Conservation (phyloP, 202 grass and related monocot species). For the Sporobolus alterniflorus region DNA sequence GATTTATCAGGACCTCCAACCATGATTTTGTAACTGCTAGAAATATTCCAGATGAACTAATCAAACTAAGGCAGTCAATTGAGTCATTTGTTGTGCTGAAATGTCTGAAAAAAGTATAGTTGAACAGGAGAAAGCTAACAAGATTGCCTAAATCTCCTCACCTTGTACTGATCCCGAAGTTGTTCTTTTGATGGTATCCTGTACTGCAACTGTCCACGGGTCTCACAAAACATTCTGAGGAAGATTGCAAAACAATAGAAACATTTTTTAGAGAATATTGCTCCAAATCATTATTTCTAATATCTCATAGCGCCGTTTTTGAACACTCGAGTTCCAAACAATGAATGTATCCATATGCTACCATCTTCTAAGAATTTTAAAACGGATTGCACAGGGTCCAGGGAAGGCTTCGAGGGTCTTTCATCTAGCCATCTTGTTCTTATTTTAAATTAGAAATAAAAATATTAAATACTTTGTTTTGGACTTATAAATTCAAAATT, state of each 20-base stretch:
- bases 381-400: no score
- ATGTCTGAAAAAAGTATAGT: neutral
- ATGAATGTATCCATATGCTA: neutral
- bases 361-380: neutral
- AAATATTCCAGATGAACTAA: neutral
- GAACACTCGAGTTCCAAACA: neutral
- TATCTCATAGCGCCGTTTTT: neutral
- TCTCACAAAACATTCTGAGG: conserved; percentile 39
- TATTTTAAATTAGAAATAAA: neutral
- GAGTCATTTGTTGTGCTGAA: neutral
- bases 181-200: conserved; percentile 1
- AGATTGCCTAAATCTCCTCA: neutral
- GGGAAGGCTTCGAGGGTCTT: no score
- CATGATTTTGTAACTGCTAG: neutral
- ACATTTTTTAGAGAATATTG: neutral
- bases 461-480: no score
- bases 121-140: neutral
- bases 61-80: neutral
- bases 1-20: neutral
- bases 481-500: neutral
- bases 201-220: conserved; percentile 49
- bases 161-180: neutral
- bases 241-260: neutral
- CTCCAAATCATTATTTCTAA: neutral
- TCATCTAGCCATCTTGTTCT: neutral